phyloP scores from a whole-genome alignment of 2,329 filamentous ascomycete genomes.

The Diplodia scrobiculata region DNA sequence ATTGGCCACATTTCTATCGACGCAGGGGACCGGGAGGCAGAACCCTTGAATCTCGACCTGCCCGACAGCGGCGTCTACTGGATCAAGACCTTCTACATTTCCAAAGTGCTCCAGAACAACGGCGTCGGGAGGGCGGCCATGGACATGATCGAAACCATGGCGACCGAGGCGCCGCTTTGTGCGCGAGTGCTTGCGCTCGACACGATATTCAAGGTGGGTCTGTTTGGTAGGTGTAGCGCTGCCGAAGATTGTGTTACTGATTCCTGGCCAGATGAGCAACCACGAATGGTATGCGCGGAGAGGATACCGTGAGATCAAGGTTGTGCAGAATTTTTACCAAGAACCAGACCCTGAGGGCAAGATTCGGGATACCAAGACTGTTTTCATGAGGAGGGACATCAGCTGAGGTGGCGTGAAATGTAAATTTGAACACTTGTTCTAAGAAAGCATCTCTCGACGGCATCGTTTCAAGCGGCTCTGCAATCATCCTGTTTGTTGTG shows the following conservation, averaged over 20 bases:
- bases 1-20: background rate
- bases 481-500: no score
- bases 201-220: background rate
- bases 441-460: no score
- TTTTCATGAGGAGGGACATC: background rate
- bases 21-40: background rate
- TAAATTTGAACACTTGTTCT: no score
- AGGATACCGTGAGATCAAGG: background rate
- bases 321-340: background rate
- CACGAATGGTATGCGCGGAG: background rate
- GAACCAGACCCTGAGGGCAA: background rate
- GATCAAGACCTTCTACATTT: background rate
- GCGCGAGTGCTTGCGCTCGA: background rate
- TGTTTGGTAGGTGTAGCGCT: background rate
- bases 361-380: background rate
- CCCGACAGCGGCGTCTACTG: background rate
- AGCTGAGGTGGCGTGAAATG: background rate
- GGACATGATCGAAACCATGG: constrained; percentile 1
- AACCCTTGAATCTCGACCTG: background rate
- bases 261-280: background rate
- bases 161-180: background rate
- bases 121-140: background rate
- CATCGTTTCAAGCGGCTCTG: no score
- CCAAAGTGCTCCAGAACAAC: background rate
- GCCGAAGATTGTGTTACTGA: background rate